Evolutionary conservation across 2,329 filamentous ascomycete genomes (phyloP), one percentile per base, ranked within the genome.

Genomic region (Paecilomyces fulvus): DNA sequence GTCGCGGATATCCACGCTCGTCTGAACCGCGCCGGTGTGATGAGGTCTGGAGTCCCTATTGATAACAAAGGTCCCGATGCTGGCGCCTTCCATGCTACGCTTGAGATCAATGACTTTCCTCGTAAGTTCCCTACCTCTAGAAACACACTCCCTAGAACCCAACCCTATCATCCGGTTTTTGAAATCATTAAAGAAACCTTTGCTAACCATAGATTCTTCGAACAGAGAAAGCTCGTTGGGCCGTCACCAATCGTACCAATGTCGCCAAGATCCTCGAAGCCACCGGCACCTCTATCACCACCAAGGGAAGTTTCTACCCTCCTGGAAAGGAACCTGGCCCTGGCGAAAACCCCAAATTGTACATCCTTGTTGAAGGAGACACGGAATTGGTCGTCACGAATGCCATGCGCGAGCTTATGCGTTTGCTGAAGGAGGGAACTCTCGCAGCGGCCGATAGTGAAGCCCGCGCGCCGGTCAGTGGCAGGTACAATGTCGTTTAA

Each of bases 31-130:
- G 90, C 90, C 31, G 92, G 92, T 33, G 88, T 94, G 70, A 86
- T 96, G 65, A 88, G 94, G 58, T 88, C 90, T 3, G 94, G 94
- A 12, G 92, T 95, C 59, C 91, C 94, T 7, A 95, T 96, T 69
- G 94, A 99, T 77, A 99, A 99, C 77, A 96, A 96, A 74, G 94
- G 94, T 0, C 94, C 94, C 0, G 94, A 99, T 72, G 94, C 94
- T 2, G 94, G 94, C 53, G 91, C 92, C 0, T 99, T 91, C 81
- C 94, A 99, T 72, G 92, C 94, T 14, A 97, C 92, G 3, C 80
- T 99, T 59, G 94, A 97, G 74, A 99, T 99, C 83, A 99, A 99
- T 74, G 94, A 99, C 75, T 97, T 97, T 74, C 94, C 94, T 31
- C 94, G 77, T 80, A 77, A 74, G 77, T 75, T 62, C 43, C 21